phyloP scores from a whole-genome alignment of 805 yeast genomes.

The Candida saitoana region DNA sequence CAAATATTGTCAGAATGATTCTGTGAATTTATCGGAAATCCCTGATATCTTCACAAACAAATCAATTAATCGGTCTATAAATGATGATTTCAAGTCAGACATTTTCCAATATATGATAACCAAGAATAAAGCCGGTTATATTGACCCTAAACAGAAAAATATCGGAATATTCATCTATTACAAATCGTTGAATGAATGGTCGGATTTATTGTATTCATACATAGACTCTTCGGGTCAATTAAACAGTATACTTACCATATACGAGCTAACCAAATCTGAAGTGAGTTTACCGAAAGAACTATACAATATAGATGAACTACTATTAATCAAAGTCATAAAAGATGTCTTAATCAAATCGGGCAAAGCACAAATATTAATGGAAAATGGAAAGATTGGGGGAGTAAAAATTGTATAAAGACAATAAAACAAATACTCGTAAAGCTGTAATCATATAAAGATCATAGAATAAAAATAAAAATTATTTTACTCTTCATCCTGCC shows the following conservation, averaged over 20 bases:
- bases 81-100: slow-evolving; percentile 50
- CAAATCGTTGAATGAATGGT: slow-evolving; percentile 54
- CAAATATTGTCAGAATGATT: slow-evolving; percentile 22
- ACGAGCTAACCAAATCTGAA: slow-evolving; percentile 66
- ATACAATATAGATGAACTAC: slow-evolving; percentile 52
- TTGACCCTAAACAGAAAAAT: slow-evolving; percentile 48
- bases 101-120: slow-evolving; percentile 57
- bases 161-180: slow-evolving; percentile 60
- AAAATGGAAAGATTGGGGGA: slow-evolving; percentile 58
- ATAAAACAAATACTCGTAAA: slow-evolving; percentile 17
- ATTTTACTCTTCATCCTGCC: too few relatives aligned
- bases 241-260: slow-evolving; percentile 73
- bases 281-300: slow-evolving; percentile 58
- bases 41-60: slow-evolving; percentile 49
- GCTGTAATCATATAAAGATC: too few relatives aligned
- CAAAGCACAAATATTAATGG: slow-evolving; percentile 69
- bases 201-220: slow-evolving; percentile 27
- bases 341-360: slow-evolving; percentile 60
- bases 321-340: slow-evolving; percentile 51
- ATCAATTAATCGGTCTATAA: slow-evolving; percentile 49
- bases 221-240: slow-evolving; percentile 72
- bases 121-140: slow-evolving; percentile 52
- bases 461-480: too few relatives aligned
- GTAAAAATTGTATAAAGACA: slow-evolving; percentile 56
- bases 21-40: slow-evolving; percentile 13